Conservation (phyloP, 768 basidiomycete species). For the Lanmaoa pseudosensibilis region DNA sequence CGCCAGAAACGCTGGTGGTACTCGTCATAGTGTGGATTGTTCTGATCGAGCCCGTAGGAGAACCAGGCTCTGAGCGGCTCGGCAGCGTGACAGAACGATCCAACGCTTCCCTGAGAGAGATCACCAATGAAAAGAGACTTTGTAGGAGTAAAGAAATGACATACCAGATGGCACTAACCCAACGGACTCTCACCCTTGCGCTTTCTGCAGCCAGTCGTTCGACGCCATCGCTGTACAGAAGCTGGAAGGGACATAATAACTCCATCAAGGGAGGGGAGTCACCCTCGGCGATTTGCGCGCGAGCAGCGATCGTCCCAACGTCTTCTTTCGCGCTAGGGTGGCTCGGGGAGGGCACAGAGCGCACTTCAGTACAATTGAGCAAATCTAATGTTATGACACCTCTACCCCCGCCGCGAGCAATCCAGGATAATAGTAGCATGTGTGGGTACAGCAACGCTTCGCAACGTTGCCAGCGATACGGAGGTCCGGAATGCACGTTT, state of each 20-base stretch:
- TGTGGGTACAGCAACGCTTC: constrained; percentile 83
- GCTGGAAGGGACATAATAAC: constrained; percentile 84
- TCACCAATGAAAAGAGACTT: background rate
- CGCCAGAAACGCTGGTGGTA: constrained; percentile 37
- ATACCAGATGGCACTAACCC: constrained; percentile 90
- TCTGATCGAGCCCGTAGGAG: constrained; percentile 59
- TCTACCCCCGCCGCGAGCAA: constrained; percentile 76
- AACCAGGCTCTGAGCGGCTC: constrained; percentile 42
- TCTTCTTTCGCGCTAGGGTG: constrained; percentile 83
- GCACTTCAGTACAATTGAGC: constrained; percentile 82
- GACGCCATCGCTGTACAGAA: constrained; percentile 86
- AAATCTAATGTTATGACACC: constrained; percentile 87
- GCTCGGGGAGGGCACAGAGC: constrained; percentile 76
- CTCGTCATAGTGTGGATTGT: constrained; percentile 62
- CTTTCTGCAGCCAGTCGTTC: constrained; percentile 90
- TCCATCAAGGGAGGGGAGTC: constrained; percentile 56
- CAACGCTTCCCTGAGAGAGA: constrained; percentile 66
- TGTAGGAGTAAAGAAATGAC: constrained; percentile 20
- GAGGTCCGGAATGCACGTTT: constrained; percentile 82
- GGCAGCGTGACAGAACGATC: constrained; percentile 60
- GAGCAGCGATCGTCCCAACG: constrained; percentile 82
- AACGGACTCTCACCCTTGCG: constrained; percentile 79
- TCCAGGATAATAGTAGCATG: constrained; percentile 84
- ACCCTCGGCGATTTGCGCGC: constrained; percentile 50
- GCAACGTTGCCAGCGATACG: constrained; percentile 79